phyloP scores from a whole-genome alignment of 768 basidiomycete genomes.

The Coprinopsis cinerea region DNA sequence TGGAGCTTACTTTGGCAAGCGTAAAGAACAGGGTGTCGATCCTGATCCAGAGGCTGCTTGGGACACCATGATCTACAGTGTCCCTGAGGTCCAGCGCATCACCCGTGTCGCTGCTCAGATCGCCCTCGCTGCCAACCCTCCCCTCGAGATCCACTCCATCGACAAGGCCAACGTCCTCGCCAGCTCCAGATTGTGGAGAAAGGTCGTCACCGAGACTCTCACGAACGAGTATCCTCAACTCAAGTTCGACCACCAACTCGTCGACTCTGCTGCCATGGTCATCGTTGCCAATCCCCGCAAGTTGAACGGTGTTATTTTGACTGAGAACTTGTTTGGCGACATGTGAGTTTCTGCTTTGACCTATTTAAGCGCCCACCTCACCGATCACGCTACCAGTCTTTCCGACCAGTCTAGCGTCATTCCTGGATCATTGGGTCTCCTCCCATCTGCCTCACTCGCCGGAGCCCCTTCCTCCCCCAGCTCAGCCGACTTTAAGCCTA shows the following conservation, averaged over 20 bases:
- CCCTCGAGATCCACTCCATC: conserved; percentile 84
- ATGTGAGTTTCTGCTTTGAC: conserved; percentile 56
- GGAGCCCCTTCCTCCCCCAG: conserved; percentile 70
- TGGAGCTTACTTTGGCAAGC: conserved; percentile 90
- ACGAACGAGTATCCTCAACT: conserved; percentile 84
- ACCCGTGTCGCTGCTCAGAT: conserved; percentile 94
- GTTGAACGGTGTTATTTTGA: conserved; percentile 91
- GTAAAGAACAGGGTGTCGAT: conserved; percentile 75
- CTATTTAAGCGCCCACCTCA: conserved; percentile 1
- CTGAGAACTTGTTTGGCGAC: conserved; percentile 95
- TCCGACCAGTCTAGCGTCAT: conserved; percentile 97
- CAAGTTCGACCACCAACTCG: conserved; percentile 83
- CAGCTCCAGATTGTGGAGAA: conserved; percentile 89
- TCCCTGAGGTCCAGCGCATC: conserved; percentile 87
- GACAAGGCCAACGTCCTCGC: conserved; percentile 99
- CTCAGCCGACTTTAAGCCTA: conserved; percentile 60
- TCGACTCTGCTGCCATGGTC: conserved; percentile 95
- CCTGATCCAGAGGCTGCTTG: conserved; percentile 68
- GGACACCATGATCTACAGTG: conserved; percentile 93
- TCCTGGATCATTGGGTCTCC: conserved; percentile 91
- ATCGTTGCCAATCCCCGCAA: conserved; percentile 87
- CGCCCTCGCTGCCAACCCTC: conserved; percentile 76
- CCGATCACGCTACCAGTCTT: conserved; percentile 46
- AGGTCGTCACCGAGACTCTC: conserved; percentile 82
- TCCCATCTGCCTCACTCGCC: conserved; percentile 94